These are phyloP conservation scores for Gamarada debralockiae DNA, from an alignment of 495 filamentous ascomycete species.

Conservation along the genomic window DNA sequence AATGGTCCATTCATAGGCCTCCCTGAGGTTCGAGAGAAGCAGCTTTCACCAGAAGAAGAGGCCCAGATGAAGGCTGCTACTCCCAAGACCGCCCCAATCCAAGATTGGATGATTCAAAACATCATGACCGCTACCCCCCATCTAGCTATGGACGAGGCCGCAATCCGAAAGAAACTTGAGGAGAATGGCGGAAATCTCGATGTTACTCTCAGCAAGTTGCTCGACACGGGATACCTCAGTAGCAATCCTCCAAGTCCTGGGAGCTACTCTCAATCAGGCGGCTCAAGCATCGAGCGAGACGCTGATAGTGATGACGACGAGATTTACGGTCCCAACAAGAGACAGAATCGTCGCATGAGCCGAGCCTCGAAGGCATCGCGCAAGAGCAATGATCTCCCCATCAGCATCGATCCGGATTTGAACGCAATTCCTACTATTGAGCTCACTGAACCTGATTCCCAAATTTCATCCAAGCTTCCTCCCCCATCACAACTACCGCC, in stretches of 20 bases:
- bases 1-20: slow-evolving; percentile 55
- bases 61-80: slow-evolving; percentile 14
- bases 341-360: slow-evolving; percentile 40
- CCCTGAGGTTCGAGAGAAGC: slow-evolving; percentile 37
- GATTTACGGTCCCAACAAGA: slow-evolving; percentile 41
- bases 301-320: slow-evolving; percentile 42
- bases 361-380: slow-evolving; percentile 25
- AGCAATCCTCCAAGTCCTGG: slow-evolving; percentile 28
- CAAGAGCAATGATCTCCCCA: slow-evolving; percentile 4
- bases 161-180: slow-evolving; percentile 55
- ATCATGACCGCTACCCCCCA: slow-evolving; percentile 56
- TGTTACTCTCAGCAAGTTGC: slow-evolving; percentile 52
- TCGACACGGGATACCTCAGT: slow-evolving; percentile 44
- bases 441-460: background rate
- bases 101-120: slow-evolving; percentile 59
- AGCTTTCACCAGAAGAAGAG: slow-evolving; percentile 22
- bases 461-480: background rate
- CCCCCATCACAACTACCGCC: background rate
- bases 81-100: slow-evolving; percentile 33
- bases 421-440: background rate
- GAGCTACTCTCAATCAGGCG: slow-evolving; percentile 10
- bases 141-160: slow-evolving; percentile 45
- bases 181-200: slow-evolving; percentile 59
- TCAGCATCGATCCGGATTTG: too few relatives aligned
- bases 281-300: slow-evolving; percentile 45